Evolutionary conservation across 257 asterid genomes (phyloP), one percentile per base, ranked within the genome.

Genomic region (Nicotiana tabacum): DNA sequence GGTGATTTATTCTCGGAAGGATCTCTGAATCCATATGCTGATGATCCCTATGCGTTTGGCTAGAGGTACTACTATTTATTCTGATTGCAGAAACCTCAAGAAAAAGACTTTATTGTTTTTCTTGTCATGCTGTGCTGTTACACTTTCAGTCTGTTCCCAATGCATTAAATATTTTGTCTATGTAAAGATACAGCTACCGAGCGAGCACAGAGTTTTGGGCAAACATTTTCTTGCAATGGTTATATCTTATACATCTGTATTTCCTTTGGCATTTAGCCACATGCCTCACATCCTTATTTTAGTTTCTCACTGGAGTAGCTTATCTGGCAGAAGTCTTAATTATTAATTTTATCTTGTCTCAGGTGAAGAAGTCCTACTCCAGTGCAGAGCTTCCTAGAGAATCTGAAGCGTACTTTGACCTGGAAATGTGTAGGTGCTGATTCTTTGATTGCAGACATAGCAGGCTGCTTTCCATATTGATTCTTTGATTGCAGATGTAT

Each of bases 1-100:
- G 97, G 97, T 18, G 98, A 94, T 90, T 85, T 96, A 90, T 96
- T 96, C 88, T 87, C 97, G 9, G 99, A 96, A 90, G 99, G 98
- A 85, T 94, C 98, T 60, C 84, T 96, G 90, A 93, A 96, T 87
- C 99, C 99, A 61, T 96, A 96, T 84, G 94, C 89, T 77, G 98
- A 96, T 87, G 98, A 96, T 86, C 99, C 99, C 60, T 96, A 93
- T 87, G 97, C 98, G 70, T 96, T 96, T 88, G 95, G 89, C 82
- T 94, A 91, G 91, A 92, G 98, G 98, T 96, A 90, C 70, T 77
- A 48, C 51, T 21, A 46, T 16, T 48, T 7, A 21, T 70, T 69
- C 78, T 43, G 18, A 70, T 70, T 70, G 33, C 78, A 70, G 78
- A 70, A 70, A 39, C 57, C 78, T 39, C 51, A 56, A 39, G 58